phyloP scores from a whole-genome alignment of 2,329 filamentous ascomycete species.

The Talaromyces marneffei region DNA sequence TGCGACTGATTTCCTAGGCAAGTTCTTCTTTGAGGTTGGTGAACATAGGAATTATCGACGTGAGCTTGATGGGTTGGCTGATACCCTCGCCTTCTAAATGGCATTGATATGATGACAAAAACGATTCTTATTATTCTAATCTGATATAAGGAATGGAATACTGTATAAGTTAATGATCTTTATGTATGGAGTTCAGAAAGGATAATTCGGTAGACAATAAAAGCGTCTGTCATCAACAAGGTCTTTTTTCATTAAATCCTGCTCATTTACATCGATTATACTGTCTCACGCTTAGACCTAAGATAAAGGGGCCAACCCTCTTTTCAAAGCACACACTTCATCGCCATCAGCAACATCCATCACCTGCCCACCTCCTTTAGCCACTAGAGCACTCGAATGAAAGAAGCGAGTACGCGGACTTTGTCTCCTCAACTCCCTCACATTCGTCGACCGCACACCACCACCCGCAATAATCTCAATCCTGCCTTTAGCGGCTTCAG shows the following conservation, averaged over 20 bases:
- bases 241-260: background rate
- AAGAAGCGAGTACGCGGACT: conserved; percentile 30
- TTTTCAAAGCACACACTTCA: conserved; percentile 9
- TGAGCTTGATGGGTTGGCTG: conserved; percentile 64
- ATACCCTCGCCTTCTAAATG: conserved; percentile 64
- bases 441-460: conserved; percentile 44
- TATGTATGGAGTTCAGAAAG: background rate
- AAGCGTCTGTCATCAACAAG: background rate
- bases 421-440: conserved; percentile 27
- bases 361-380: background rate
- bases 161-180: background rate
- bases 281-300: background rate
- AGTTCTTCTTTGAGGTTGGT: conserved; percentile 64
- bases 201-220: background rate
- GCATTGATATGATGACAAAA: background rate
- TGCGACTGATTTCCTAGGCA: conserved; percentile 62
- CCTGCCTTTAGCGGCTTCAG: conserved; percentile 16
- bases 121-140: background rate
- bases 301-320: background rate
- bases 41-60: conserved; percentile 69
- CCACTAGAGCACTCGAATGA: conserved; percentile 40
- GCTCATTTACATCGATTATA: background rate
- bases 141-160: background rate
- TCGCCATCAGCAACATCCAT: background rate
- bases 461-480: conserved; percentile 48